Evolutionary conservation across 768 basidiomycete genomes (phyloP), one percentile per base, ranked within the genome.

Genomic region (Xerocomellus amylosporus): DNA sequence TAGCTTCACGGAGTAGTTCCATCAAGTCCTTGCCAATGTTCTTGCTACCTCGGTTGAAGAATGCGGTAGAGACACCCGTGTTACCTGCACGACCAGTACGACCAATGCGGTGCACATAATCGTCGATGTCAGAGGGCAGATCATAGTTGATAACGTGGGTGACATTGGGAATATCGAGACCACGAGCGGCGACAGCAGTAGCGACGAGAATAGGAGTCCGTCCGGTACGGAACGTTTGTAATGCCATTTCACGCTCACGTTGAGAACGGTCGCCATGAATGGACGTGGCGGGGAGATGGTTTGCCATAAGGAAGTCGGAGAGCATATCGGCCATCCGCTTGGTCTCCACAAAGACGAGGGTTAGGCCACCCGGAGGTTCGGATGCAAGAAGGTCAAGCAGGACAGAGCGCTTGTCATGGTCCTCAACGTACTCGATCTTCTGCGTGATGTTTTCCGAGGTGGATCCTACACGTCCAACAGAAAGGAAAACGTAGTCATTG

Each of bases 371-470:
- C 71, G 67, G 56, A 38, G 66, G 49, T 60, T 93, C 86, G 33
- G 92, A 90, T 40, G 84, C 84, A 50, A 99, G 84, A 56, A 99
- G 85, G 69, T 99, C 97, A 53, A 99, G 84, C 4, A 99, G 81
- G 31, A 98, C 91, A 24, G 94, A 98, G 64, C 93, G 90, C 78
- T 99, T 99, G 78, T 99, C 97, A 8, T 77, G 69, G 71, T 99
- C 97, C 73, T 99, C 97, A 49, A 99, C 97, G 65, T 93, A 98
- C 73, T 99, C 97, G 66, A 99, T 83, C 77, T 93, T 92, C 79
- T 99, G 97, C 1, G 96, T 98, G 71, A 99, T 99, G 76, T 99
- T 99, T 80, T 99, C 97, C 33, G 93, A 97, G 12, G 97, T 99
- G 50, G 90, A 93, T 51, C 97, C 97, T 53, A 99, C 97, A 67